phyloP scores from a whole-genome alignment of 2,329 filamentous ascomycete genomes.

The Penicillium sp. region DNA sequence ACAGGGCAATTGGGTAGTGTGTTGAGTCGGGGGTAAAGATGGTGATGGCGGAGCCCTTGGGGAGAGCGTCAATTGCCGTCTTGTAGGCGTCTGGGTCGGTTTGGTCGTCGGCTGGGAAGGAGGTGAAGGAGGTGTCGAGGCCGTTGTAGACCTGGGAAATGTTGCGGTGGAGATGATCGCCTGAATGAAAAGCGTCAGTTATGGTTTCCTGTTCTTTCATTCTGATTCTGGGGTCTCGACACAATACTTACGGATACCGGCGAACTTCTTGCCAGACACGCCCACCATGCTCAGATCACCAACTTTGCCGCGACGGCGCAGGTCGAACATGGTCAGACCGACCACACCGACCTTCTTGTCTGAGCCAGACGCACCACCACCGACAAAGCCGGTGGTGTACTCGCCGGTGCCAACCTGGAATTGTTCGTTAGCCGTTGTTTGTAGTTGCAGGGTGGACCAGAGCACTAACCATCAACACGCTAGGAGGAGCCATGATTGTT shows the following conservation, averaged over 20 bases:
- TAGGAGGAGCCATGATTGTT: slow-evolving; percentile 60
- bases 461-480: slow-evolving; percentile 67
- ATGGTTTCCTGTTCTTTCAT: slow-evolving; percentile 12
- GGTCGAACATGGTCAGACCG: slow-evolving; percentile 84
- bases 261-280: slow-evolving; percentile 85
- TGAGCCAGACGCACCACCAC: slow-evolving; percentile 77
- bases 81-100: slow-evolving; percentile 83
- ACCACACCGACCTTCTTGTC: slow-evolving; percentile 98
- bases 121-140: slow-evolving; percentile 82
- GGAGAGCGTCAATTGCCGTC: slow-evolving; percentile 79
- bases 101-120: slow-evolving; percentile 74
- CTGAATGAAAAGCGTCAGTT: slow-evolving; percentile 46
- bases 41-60: slow-evolving; percentile 83
- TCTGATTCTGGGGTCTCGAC: neutral
- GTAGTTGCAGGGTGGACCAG: neutral
- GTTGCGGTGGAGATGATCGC: slow-evolving; percentile 82
- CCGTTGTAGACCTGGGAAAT: slow-evolving; percentile 86
- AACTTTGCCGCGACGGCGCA: slow-evolving; percentile 86
- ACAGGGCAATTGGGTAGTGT: slow-evolving; percentile 88
- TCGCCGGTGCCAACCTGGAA: slow-evolving; percentile 82
- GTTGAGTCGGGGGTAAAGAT: slow-evolving; percentile 96
- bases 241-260: slow-evolving; percentile 73
- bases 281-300: slow-evolving; percentile 86
- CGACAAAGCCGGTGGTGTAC: slow-evolving; percentile 95
- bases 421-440: slow-evolving; percentile 6